phyloP scores from a whole-genome alignment of 306 rosid genomes.

The Quercus ilex region DNA sequence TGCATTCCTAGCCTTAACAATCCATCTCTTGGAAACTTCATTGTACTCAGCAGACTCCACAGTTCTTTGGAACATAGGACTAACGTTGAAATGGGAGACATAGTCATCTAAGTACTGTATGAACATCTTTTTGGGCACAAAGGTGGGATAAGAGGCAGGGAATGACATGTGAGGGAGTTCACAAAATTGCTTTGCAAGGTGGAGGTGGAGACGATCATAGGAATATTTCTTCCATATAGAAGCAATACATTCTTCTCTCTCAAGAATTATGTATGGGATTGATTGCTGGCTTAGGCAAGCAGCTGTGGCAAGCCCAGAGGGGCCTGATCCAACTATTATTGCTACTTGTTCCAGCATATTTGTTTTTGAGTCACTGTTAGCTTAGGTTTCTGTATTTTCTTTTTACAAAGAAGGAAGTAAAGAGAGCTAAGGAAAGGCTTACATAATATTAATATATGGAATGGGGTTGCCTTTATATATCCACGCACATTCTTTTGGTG shows the following conservation, averaged over 20 bases:
- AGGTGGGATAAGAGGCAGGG: slow-evolving; percentile 41
- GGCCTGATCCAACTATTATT: slow-evolving; percentile 61
- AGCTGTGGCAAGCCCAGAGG: slow-evolving; percentile 55
- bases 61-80: slow-evolving; percentile 36
- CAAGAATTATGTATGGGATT: slow-evolving; percentile 44
- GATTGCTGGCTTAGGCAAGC: slow-evolving; percentile 38
- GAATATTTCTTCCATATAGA: slow-evolving; percentile 61
- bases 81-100: slow-evolving; percentile 41
- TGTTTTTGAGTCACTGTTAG: too few relatives aligned
- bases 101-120: slow-evolving; percentile 43
- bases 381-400: too few relatives aligned
- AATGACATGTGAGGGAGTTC: slow-evolving; percentile 44
- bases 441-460: too few relatives aligned
- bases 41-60: slow-evolving; percentile 46
- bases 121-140: slow-evolving; percentile 45
- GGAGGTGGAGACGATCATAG: slow-evolving; percentile 63
- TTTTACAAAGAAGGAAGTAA: too few relatives aligned
- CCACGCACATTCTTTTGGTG: too few relatives aligned
- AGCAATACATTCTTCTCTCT: slow-evolving; percentile 60
- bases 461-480: too few relatives aligned
- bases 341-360: slow-evolving; percentile 25
- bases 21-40: slow-evolving; percentile 28
- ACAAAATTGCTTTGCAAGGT: slow-evolving; percentile 45
- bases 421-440: too few relatives aligned
- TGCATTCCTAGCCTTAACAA: slow-evolving; percentile 30